Base-by-base conservation (phyloP, 164 flowering plant species). In the Nymphaea colorata region DNA sequence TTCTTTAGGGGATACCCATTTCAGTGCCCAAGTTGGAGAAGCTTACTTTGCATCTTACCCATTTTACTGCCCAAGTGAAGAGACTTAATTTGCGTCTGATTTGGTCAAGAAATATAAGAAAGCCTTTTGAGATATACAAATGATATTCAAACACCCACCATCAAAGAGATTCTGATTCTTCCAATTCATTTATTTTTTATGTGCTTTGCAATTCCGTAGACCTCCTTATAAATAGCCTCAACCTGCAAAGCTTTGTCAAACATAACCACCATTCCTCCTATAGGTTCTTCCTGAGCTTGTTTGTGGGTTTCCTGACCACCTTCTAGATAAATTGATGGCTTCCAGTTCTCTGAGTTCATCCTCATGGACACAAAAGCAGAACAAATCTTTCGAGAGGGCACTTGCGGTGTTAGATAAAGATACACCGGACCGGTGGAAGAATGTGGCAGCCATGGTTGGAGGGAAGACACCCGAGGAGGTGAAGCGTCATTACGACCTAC, bases 311-410 rank as follows among this genome's bases (percentile, higher is more conserved):
- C 14, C 15, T 8, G 8, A 8, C 14, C 14, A 51, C 14, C 14
- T 15, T 8, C 57, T 8, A 51, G 14, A 51, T 51, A 10, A 51
- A 51, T 51, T 10, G 57, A 81, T 78, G 76, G 76, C 73, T 10
- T 80, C 83, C 36, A 25, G 36, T 1, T 55, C 59, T 55, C 16
- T 16, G 10, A 8, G 12, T 55, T 51, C 67, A 67, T 79, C 77
- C 4, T 64, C 70, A 3, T 89, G 96, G 96, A 87, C 96, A 8
- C 44, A 76, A 1, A 78, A 77, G 74, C 86, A 87, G 67, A 82
- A 87, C 83, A 86, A 85, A 69, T 64, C 76, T 79, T 87, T 90
- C 42, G 96, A 90, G 77, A 74, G 79, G 71, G 96, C 93, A 0
- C 53, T 90, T 71, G 89, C 87, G 4, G 61, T 72, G 2, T 85